Base-by-base conservation (phyloP, 2,329 filamentous ascomycete species). In the Plectosphaerella sp. region DNA sequence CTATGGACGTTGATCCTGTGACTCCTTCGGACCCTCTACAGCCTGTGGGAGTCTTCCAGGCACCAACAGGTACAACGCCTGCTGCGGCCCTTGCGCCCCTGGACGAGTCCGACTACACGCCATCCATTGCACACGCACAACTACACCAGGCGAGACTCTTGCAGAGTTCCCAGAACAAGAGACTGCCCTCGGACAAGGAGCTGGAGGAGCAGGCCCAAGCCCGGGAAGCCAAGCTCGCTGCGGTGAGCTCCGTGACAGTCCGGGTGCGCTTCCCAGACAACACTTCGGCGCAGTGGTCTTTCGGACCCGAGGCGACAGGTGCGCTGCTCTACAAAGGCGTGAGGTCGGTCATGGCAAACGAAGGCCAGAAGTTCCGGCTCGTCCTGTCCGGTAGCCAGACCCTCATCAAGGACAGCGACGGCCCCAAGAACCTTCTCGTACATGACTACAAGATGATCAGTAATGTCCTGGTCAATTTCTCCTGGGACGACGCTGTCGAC, bases 221-320 rank as follows among this genome's bases (percentile, higher is more conserved):
- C 20, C 83, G 86, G 49, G 80, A 82, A 46, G 83, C 85, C 28
- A 86, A 78, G 57, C 73, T 91, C 1, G 79, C 85, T 5, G 78
- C 80, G 5, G 78, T 92, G 54, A 83, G 80, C 48, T 81, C 82
- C 33, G 81, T 96, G 33, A 79, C 83, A 25, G 78, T 97, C 57
- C 91, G 89, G 58, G 81, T 97, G 47, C 87, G 92, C 24, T 92
- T 97, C 60, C 93, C 93, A 0, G 92, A 97, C 65, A 89, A 92
- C 60, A 88, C 85, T 52, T 84, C 86, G 50, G 83, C 91, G 33
- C 83, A 91, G 49, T 86, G 86, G 71, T 79, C 77, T n/a, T 84
- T 95, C 58, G 79, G 77, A 2, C 82, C 83, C 18, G 67, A 74
- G 1, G 86, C 92, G 50, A 91, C 88, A 0, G 88, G 86, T 1